A percentile compares a stretch with the other conserved stretches of the same genome.
phyloP scores from a whole-genome alignment of 1,139 yeast genomes.

The Yamadazyma dushanensis region DNA sequence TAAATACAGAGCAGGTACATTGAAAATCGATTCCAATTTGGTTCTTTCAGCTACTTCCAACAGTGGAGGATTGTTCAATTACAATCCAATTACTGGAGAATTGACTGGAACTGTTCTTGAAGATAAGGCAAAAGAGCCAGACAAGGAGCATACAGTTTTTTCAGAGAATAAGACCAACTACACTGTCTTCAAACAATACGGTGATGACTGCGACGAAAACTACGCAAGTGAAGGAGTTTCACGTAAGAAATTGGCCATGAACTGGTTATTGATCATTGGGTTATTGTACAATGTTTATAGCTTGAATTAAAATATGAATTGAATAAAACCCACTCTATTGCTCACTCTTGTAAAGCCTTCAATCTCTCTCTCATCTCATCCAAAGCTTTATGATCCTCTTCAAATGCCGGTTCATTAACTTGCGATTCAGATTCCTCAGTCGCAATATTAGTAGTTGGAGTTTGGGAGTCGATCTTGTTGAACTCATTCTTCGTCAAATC shows the following conservation, averaged over 20 bases:
- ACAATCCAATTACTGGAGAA: conserved; percentile 7
- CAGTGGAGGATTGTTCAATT: conserved; percentile 13
- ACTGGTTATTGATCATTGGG: neutral
- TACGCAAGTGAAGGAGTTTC: neutral
- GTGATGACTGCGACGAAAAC: conserved; percentile 8
- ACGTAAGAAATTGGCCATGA: neutral
- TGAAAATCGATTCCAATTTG: conserved; percentile 13
- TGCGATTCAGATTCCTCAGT: conserved; percentile 21
- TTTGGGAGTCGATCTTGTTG: conserved; percentile 41
- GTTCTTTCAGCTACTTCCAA: conserved; percentile 11
- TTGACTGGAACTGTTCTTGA: neutral
- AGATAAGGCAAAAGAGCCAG: neutral
- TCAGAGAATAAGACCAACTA: neutral
- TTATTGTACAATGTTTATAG: neutral
- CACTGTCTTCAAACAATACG: conserved; percentile 9
- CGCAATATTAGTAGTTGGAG: conserved; percentile 38
- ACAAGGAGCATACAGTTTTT: neutral
- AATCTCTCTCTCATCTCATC: conserved; percentile 88
- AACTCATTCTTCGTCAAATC: conserved; percentile 46
- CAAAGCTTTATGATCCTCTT: conserved; percentile 71
- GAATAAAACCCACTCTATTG: neutral
- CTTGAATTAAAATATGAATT: neutral
- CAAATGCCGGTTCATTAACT: conserved; percentile 25
- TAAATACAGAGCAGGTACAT: conserved; percentile 2
- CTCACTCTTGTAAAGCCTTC: conserved; percentile 74